A percentile compares a stretch with the other conserved stretches of the same genome.
Evolutionary conservation across 148 eudicot genomes (phyloP).

Genomic region (Silene latifolia): DNA sequence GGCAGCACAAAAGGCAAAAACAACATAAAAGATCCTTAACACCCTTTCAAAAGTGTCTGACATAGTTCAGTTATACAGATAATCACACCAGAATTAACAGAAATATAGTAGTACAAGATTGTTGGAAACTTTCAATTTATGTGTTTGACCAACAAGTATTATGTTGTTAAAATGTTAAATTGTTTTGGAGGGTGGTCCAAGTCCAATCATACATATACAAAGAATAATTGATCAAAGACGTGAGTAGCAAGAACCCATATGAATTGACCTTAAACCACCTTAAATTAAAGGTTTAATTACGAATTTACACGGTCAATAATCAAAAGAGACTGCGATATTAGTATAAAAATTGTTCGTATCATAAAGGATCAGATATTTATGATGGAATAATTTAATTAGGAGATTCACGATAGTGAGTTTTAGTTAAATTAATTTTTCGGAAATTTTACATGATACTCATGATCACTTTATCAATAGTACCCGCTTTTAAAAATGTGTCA

Average conservation of each 20-base stretch:
- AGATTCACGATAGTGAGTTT: too few species aligned
- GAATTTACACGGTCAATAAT: background rate
- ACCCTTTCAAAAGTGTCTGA: conserved; percentile 33
- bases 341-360: too few species aligned
- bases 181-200: background rate
- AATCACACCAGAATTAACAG: background rate
- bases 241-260: conserved; percentile 13
- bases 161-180: background rate
- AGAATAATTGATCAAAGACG: conserved; percentile 2
- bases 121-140: background rate
- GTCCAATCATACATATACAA: background rate
- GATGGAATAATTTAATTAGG: too few species aligned
- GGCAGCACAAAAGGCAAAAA: conserved; percentile 69
- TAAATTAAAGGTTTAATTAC: background rate
- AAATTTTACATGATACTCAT: too few species aligned
- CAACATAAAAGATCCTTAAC: conserved; percentile 57
- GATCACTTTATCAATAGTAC: too few species aligned
- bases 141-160: background rate
- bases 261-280: background rate
- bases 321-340: background rate
- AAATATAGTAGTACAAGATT: background rate
- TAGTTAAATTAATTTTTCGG: too few species aligned
- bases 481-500: too few species aligned
- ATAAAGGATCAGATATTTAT: too few species aligned
- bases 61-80: conserved; percentile 26